Base-by-base conservation (phyloP, 805 yeast genomes). In the Kluyveromyces siamensis region DNA sequence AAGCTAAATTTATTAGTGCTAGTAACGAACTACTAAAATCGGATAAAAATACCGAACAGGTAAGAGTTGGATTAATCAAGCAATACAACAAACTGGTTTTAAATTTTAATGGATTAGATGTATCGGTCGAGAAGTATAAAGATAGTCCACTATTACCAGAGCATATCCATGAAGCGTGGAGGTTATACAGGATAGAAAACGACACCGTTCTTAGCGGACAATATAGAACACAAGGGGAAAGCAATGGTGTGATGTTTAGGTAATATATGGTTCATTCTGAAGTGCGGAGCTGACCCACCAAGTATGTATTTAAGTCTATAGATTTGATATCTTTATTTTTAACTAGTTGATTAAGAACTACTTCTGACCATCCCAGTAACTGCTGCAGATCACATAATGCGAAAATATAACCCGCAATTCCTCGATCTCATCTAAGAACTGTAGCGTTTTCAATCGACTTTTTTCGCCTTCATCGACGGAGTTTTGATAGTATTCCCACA, bases 151-250 rank as follows among this genome's bases (percentile, higher is more conserved):
- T 90, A 41, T 72, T 79, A 35, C 96, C 97, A 0, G 89, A 86
- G 51, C 95, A 90, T 60, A 74, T 90, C 27, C 68, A 95, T 45
- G 96, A 88, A 57, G 96, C 96, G 0, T 87, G 95, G 91, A 72
- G 95, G 55, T 63, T 84, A 44, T 84, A 82, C 55, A 80, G 78
- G 54, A 53, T 74, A 40, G 96, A 89, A 58, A 79, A 76, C 46
- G 81, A 83, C 33, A 75, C 81, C 2, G 75, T 80, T 1, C 80
- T 85, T 6, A 70, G 72, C 9, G 76, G 83, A 1, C 78, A 79
- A 47, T 84, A 90, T 87, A 72, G 90, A 49, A 65, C 74, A 8
- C 87, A 84, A 59, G 87, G 87, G 13, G 85, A 77, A 44, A 79
- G 82, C 2, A 84, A 81, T 57, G 91, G 91, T 0, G 63, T 74